Conservation (phyloP, 495 filamentous ascomycete genomes). For the Aspergillus kassunensis region DNA sequence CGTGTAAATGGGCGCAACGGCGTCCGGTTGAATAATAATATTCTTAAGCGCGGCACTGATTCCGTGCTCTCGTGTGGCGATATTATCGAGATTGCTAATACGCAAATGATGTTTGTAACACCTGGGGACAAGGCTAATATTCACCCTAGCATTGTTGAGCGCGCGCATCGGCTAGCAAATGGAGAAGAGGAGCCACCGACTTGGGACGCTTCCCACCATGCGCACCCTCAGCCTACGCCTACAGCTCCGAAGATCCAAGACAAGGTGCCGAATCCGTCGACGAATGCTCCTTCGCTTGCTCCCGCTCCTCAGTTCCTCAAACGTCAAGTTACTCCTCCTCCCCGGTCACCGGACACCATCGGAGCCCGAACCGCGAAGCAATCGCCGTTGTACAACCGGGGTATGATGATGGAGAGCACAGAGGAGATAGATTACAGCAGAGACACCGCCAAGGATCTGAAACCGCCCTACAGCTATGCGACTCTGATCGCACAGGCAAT, state of each 20-base stretch:
- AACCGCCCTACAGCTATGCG: slow-evolving; percentile 95
- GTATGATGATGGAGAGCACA: slow-evolving; percentile 68
- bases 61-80: slow-evolving; percentile 72
- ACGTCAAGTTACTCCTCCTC: slow-evolving; percentile 64
- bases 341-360: slow-evolving; percentile 42
- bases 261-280: slow-evolving; percentile 23
- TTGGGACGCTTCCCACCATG: slow-evolving; percentile 40
- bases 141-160: slow-evolving; percentile 49
- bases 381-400: slow-evolving; percentile 57
- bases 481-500: slow-evolving; percentile 96
- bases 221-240: slow-evolving; percentile 27
- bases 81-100: slow-evolving; percentile 83
- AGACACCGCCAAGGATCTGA: slow-evolving; percentile 80
- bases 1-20: slow-evolving; percentile 87
- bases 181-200: slow-evolving; percentile 38
- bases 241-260: slow-evolving; percentile 18
- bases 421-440: slow-evolving; percentile 82
- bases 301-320: slow-evolving; percentile 67
- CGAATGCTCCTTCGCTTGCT: slow-evolving; percentile 54
- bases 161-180: slow-evolving; percentile 43
- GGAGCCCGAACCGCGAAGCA: slow-evolving; percentile 51
- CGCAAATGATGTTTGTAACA: slow-evolving; percentile 97
- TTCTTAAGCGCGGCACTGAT: slow-evolving; percentile 60
- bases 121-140: slow-evolving; percentile 64
- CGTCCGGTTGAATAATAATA: slow-evolving; percentile 69